Evolutionary conservation across 2,329 filamentous ascomycete species (phyloP).

Genomic region (Myriosclerotinia curreyana): DNA sequence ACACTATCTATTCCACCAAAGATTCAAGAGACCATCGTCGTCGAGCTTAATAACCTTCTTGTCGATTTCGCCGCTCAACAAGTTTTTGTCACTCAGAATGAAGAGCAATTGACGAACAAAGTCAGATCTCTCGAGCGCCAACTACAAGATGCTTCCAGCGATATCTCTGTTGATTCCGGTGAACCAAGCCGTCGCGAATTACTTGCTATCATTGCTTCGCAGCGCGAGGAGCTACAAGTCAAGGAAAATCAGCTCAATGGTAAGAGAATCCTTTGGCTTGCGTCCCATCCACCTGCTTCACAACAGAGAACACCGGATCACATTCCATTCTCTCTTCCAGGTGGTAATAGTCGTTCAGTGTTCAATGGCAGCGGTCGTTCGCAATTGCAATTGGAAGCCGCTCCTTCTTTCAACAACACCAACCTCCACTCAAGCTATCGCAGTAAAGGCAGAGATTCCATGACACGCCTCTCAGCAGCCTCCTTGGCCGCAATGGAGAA

Average conservation of each 20-base stretch:
- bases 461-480: conserved; percentile 15
- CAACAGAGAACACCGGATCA: conserved; percentile 6
- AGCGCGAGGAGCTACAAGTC: conserved; percentile 18
- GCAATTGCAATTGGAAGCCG: conserved; percentile 1
- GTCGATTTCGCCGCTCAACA: conserved; percentile 13
- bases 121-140: conserved; percentile 8
- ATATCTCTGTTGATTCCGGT: neutral
- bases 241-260: conserved; percentile 19
- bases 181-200: neutral
- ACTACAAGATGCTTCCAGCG: neutral
- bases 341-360: neutral
- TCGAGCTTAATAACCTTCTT: conserved; percentile 9
- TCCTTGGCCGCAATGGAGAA: conserved; percentile 19
- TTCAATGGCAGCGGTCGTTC: neutral
- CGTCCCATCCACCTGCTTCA: conserved; percentile 15
- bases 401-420: neutral
- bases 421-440: neutral
- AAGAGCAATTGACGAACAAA: neutral
- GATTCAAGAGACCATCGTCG: conserved; percentile 4
- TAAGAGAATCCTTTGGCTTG: conserved; percentile 19
- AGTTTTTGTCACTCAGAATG: conserved; percentile 10
- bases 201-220: neutral
- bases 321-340: neutral
- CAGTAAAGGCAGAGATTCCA: conserved; percentile 1
- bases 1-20: conserved; percentile 2